phyloP scores from a whole-genome alignment of 2,329 filamentous ascomycete species.

The Botrytis tulipae region DNA sequence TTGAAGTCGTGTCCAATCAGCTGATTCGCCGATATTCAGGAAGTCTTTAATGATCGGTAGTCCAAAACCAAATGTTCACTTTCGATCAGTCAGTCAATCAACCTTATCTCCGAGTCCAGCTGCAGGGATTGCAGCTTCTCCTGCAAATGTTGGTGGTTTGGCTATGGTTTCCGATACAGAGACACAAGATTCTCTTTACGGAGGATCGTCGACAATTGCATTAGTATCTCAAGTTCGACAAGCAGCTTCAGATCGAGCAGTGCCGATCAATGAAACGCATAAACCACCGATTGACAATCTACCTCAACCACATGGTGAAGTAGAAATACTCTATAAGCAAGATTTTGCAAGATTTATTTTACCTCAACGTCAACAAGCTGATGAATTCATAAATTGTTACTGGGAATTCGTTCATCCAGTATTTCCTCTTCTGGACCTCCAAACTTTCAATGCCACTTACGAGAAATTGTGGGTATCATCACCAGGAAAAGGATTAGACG shows the following conservation, averaged over 20 bases:
- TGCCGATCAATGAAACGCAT: background rate
- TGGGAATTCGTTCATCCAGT: constrained; percentile 30
- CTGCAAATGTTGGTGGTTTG: constrained; percentile 14
- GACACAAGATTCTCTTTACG: constrained; percentile 8
- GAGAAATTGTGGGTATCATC: constrained; percentile 23
- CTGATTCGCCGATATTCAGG: background rate
- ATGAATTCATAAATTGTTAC: constrained; percentile 28
- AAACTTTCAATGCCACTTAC: constrained; percentile 24
- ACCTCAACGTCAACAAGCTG: constrained; percentile 27
- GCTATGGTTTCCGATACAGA: constrained; percentile 16
- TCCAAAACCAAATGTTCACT: background rate
- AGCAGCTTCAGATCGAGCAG: constrained; percentile 9
- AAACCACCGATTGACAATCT: background rate
- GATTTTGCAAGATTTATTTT: constrained; percentile 23
- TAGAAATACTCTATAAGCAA: constrained; percentile 17
- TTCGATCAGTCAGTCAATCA: background rate
- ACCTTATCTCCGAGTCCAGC: background rate
- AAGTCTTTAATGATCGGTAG: background rate
- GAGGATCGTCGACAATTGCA: constrained; percentile 16
- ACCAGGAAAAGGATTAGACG: background rate
- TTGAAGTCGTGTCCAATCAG: background rate
- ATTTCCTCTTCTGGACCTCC: constrained; percentile 29
- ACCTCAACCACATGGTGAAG: background rate
- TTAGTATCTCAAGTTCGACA: constrained; percentile 15
- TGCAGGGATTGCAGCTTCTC: background rate